Percentiles rank a stretch among this genome's conserved stretches.
These are phyloP conservation scores for Whalleya microplaca DNA, from an alignment of 2,329 filamentous ascomycete species.

Conservation along the genomic window DNA sequence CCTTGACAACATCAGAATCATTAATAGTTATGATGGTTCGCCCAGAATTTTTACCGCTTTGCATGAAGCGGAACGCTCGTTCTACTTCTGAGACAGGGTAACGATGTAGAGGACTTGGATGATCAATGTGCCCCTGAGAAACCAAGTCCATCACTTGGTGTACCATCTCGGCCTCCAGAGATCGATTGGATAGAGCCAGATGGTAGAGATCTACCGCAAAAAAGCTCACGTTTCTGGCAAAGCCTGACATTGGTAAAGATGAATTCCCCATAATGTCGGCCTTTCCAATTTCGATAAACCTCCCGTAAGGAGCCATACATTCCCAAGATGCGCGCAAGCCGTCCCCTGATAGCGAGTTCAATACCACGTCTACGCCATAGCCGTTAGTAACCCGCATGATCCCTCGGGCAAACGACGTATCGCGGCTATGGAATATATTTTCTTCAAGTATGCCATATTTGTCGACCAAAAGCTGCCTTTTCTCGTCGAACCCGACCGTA, in stretches of 20 bases:
- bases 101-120: constrained; percentile 1
- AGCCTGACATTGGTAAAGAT: constrained; percentile 43
- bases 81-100: constrained; percentile 7
- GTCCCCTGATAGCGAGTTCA: constrained; percentile 5
- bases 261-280: constrained; percentile 41
- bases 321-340: constrained; percentile 4
- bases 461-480: constrained; percentile 6
- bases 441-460: background rate
- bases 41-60: constrained; percentile 16
- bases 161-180: background rate
- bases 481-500: background rate
- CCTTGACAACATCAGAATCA: background rate
- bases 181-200: background rate
- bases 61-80: constrained; percentile 15
- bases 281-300: constrained; percentile 41
- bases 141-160: constrained; percentile 1
- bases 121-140: background rate
- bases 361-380: constrained; percentile 4
- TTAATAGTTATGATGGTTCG: constrained; percentile 2
- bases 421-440: constrained; percentile 7
- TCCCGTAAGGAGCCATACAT: constrained; percentile 9
- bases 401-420: background rate
- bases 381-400: constrained; percentile 3
- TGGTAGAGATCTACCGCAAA: constrained; percentile 12
- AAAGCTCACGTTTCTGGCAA: constrained; percentile 30